These are phyloP conservation scores for Crinitomyces ghanaensis DNA, from an alignment of 805 yeast species.

Conservation along the genomic window DNA sequence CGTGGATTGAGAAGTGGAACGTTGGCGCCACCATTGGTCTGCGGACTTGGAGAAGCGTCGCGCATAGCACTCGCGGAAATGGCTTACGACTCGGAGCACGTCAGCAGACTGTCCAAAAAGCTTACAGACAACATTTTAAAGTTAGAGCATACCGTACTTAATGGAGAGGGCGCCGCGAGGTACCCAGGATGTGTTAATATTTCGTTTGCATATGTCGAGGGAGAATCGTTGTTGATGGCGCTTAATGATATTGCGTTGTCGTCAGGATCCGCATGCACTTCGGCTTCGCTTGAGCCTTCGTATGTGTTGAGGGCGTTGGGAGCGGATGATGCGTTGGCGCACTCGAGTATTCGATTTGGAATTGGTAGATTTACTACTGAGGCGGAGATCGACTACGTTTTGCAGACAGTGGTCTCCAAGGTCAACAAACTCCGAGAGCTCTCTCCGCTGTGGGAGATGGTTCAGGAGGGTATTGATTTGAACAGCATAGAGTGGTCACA, in stretches of 20 bases:
- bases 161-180: conserved; percentile 66
- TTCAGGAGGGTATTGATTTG: conserved; percentile 94
- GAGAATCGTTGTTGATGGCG: conserved; percentile 96
- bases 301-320: conserved; percentile 95
- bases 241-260: conserved; percentile 91
- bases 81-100: conserved; percentile 62
- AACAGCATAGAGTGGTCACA: conserved; percentile 96
- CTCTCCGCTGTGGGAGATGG: conserved; percentile 98
- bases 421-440: conserved; percentile 85
- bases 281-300: conserved; percentile 95
- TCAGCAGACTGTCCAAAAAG: conserved; percentile 58
- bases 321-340: conserved; percentile 96
- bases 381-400: conserved; percentile 88
- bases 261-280: conserved; percentile 97
- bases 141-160: conserved; percentile 80
- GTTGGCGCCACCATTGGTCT: conserved; percentile 88
- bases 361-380: conserved; percentile 96
- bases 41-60: conserved; percentile 97
- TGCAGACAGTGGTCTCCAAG: conserved; percentile 77
- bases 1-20: conserved; percentile 97
- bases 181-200: conserved; percentile 94
- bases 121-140: conserved; percentile 61
- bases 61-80: conserved; percentile 65
- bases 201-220: conserved; percentile 95
- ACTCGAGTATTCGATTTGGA: conserved; percentile 95